A percentile compares a stretch with the other conserved stretches of the same genome.
phyloP scores from a whole-genome alignment of 768 basidiomycete genomes.

The Suillus plorans region DNA sequence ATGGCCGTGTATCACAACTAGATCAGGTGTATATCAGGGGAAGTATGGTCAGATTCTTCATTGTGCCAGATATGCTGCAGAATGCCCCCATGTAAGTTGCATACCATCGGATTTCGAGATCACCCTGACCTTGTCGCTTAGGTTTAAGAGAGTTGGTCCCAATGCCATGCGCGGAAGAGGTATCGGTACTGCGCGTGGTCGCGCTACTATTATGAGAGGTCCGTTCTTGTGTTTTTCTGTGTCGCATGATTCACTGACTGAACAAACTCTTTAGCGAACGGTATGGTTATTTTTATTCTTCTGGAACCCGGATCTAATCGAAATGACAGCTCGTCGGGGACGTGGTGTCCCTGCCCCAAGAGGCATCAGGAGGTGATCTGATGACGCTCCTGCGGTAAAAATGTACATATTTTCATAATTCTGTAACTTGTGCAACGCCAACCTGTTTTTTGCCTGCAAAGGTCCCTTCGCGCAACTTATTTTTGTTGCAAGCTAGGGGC shows the following conservation, averaged over 20 bases:
- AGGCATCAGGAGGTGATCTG: slow-evolving; percentile 74
- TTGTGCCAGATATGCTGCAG: slow-evolving; percentile 98
- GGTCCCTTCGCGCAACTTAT: background rate
- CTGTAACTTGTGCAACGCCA: slow-evolving; percentile 1
- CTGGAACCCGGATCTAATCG: slow-evolving; percentile 14
- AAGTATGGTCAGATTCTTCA: slow-evolving; percentile 97
- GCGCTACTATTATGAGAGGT: slow-evolving; percentile 99
- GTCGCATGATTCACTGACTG: slow-evolving; percentile 17
- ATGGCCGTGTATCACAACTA: slow-evolving; percentile 97
- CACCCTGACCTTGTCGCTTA: slow-evolving; percentile 31
- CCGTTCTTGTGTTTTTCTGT: slow-evolving; percentile 29
- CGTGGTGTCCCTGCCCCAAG: slow-evolving; percentile 76
- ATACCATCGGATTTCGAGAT: slow-evolving; percentile 3
- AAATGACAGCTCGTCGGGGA: slow-evolving; percentile 73
- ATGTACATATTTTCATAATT: slow-evolving; percentile 13
- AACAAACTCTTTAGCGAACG: slow-evolving; percentile 59
- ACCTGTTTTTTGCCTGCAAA: background rate
- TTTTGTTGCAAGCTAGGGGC: background rate
- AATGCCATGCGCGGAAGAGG: slow-evolving; percentile 98
- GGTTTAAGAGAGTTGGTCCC: slow-evolving; percentile 98
- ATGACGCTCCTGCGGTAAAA: slow-evolving; percentile 6
- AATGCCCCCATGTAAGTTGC: slow-evolving; percentile 93
- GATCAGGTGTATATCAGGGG: slow-evolving; percentile 99
- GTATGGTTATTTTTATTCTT: slow-evolving; percentile 38
- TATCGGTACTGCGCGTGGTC: slow-evolving; percentile 98